A percentile compares a stretch with the other conserved stretches of the same genome.
Conservation (phyloP, 2,329 filamentous ascomycete species). For the Stagonosporopsis cucurbitacearum region DNA sequence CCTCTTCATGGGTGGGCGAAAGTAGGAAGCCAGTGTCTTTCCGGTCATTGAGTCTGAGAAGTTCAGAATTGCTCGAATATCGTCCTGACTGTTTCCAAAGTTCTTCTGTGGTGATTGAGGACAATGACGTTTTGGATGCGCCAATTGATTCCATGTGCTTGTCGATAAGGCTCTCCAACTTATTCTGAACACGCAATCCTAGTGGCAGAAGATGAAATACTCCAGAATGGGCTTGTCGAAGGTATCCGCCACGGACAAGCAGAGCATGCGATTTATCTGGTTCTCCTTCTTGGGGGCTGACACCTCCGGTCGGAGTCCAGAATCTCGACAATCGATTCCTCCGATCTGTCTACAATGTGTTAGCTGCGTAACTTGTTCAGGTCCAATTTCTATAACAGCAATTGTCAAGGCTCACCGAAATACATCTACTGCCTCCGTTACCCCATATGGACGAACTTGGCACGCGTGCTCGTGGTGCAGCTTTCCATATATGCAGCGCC, state of each 20-base stretch:
- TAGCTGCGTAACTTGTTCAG: not conserved
- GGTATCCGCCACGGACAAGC: conserved; percentile 54
- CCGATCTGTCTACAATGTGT: conserved; percentile 57
- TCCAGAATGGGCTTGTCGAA: conserved; percentile 75
- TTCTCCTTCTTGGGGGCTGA: conserved; percentile 61
- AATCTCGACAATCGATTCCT: conserved; percentile 71
- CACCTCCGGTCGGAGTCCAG: conserved; percentile 79
- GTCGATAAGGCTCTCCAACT: conserved; percentile 84
- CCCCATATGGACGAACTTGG: conserved; percentile 3
- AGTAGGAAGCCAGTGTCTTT: conserved; percentile 77
- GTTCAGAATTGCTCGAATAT: conserved; percentile 77
- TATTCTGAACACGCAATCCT: conserved; percentile 84
- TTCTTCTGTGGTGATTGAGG: conserved; percentile 82
- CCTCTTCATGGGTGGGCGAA: conserved; percentile 94
- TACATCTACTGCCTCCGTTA: conserved; percentile 30
- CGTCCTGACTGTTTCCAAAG: conserved; percentile 87
- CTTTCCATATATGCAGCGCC: conserved; percentile 35
- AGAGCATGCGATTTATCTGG: conserved; percentile 55
- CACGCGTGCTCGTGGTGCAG: conserved; percentile 22
- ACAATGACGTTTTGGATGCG: conserved; percentile 82
- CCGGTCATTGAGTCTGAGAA: conserved; percentile 82
- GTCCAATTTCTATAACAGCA: not conserved
- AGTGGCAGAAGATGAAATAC: conserved; percentile 92
- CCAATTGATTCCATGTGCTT: conserved; percentile 84
- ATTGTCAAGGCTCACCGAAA: conserved; percentile 46